phyloP scores from a whole-genome alignment of 305 asterid species.

The Solanum hybrid region DNA sequence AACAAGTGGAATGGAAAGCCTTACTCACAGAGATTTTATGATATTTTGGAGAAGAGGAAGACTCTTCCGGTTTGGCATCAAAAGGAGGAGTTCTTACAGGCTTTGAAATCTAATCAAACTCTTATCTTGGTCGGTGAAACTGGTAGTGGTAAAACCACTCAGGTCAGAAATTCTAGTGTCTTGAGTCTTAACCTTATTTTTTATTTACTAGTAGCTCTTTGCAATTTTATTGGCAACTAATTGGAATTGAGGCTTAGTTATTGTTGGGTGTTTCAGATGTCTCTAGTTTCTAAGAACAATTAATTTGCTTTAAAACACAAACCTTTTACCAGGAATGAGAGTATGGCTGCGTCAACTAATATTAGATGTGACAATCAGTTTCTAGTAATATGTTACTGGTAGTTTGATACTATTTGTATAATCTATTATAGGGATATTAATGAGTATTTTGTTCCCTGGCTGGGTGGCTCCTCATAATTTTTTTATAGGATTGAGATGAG shows the following conservation, averaged over 20 bases:
- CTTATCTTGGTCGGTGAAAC: conserved; percentile 94
- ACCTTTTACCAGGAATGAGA: background rate
- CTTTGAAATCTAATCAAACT: conserved; percentile 52
- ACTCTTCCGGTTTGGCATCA: conserved; percentile 97
- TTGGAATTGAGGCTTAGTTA: background rate
- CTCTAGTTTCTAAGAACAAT: background rate
- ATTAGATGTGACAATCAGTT: background rate
- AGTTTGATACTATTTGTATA: background rate
- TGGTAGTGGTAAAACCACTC: conserved; percentile 97
- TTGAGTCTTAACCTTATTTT: background rate
- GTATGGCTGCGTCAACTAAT: background rate
- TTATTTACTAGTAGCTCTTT: background rate
- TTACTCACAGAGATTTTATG: conserved; percentile 64
- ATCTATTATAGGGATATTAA: background rate
- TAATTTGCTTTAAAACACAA: background rate
- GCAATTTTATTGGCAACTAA: background rate
- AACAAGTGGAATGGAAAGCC: conserved; percentile 73
- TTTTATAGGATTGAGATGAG: background rate
- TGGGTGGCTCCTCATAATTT: background rate
- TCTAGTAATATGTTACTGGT: background rate
- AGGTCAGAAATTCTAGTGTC: conserved; percentile 38
- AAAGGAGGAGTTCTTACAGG: conserved; percentile 78
- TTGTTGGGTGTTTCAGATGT: background rate
- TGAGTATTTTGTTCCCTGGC: background rate
- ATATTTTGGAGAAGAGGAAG: conserved; percentile 82